These are phyloP conservation scores for Cryptosporidium andersoni DNA, from an alignment of 169 alveolate species.

Conservation along the genomic window DNA sequence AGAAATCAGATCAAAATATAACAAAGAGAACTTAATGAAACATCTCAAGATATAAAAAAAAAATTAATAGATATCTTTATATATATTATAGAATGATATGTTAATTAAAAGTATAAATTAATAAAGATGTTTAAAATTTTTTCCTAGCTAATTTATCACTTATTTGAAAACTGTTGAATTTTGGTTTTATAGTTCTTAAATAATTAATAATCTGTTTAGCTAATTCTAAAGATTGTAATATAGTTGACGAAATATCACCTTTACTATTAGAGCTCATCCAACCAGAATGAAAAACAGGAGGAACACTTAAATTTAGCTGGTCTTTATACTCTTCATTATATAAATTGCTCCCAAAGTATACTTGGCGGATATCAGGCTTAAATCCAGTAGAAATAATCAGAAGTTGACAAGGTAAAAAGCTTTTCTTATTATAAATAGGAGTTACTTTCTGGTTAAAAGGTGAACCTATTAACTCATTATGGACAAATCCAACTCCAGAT, in stretches of 20 bases:
- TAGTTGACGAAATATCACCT: slow-evolving; percentile 26
- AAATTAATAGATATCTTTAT: too few relatives aligned
- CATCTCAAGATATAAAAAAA: too few relatives aligned
- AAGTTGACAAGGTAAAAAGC: slow-evolving; percentile 45
- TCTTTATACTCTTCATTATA: not conserved
- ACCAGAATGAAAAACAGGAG: slow-evolving; percentile 48
- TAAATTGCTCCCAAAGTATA: slow-evolving; percentile 4
- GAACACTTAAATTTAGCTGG: not conserved
- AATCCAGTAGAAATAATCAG: slow-evolving; percentile 53
- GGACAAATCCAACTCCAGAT: slow-evolving; percentile 18
- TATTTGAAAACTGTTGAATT: not conserved
- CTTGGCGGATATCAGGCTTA: slow-evolving; percentile 9
- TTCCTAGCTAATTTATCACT: not conserved
- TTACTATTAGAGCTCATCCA: slow-evolving; percentile 65
- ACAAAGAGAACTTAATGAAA: too few relatives aligned
- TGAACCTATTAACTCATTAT: not conserved
- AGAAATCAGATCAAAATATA: too few relatives aligned
- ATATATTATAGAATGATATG: too few relatives aligned
- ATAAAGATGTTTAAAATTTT: too few relatives aligned
- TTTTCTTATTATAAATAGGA: not conserved
- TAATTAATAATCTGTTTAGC: slow-evolving; percentile 2
- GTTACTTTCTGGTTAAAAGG: not conserved
- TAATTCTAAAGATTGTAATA: slow-evolving; percentile 1
- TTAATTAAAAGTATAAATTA: too few relatives aligned
- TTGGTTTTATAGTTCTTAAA: slow-evolving; percentile 1